Evolutionary conservation across 352 stramenopile genomes (phyloP), one percentile per base, ranked within the genome.

Genomic region (Pythium volutum): DNA sequence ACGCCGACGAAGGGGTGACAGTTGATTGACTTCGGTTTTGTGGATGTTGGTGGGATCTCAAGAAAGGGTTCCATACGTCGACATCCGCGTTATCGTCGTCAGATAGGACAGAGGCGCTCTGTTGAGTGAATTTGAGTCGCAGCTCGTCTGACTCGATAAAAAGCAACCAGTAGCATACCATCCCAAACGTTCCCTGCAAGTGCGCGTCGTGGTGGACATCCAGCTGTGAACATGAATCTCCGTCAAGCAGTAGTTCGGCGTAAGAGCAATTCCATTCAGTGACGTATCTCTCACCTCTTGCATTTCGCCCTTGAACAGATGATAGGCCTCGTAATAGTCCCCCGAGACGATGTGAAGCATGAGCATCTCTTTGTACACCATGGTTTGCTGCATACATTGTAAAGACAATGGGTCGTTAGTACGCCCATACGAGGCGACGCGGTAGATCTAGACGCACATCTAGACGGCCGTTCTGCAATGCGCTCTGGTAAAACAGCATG

Each of bases 161-260:
- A 25, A 94, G 67, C 29, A 94, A 69, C 85, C 85, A 94, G 53
- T 92, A 94, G 64, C 85, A 92, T 33, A 94, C 51, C 45, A 91
- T 80, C 0, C 85, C 85, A 61, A 92, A 91, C 46, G 77, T 85
- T 23, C 74, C 77, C 22, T 90, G 64, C 55, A 94, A 48, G 12
- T 81, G 74, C 4, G 73, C 64, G 38, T 94, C 83, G 42, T 85
- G 60, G 20, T 87, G 69, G 22, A 84, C 43, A 42, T 84, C 76
- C 4, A 81, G 38, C 77, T 84, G 48, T 3, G 27, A 4, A 50
- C 31, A 36, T 36, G 31, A 36, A 36, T 11, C 31, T 36, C 31
- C 31, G 22, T 50, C 4, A 36, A 49, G 27, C 39, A 20, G 54
- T 26, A 39, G 4, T 15, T 41, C 16, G 20, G 22, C 12, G 43